A percentile compares a stretch with the other conserved stretches of the same genome.
Evolutionary conservation across 257 asterid genomes (phyloP).

Genomic region (Solanum pinnatisectum): DNA sequence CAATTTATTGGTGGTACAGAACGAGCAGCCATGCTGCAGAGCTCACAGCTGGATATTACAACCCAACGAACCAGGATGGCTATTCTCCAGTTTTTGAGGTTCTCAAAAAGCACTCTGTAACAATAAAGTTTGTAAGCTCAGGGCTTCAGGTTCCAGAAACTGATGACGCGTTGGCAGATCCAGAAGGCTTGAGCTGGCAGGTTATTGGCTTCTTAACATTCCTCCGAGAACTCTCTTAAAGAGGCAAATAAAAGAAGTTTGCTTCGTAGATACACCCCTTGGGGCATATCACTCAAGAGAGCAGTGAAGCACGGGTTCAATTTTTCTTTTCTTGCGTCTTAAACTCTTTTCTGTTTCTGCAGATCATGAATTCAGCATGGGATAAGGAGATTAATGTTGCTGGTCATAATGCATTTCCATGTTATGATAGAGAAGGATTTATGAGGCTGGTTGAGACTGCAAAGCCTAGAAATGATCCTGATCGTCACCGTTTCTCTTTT

Average conservation of each 20-base stretch:
- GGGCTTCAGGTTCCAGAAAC: constrained; percentile 34
- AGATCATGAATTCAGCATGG: constrained; percentile 66
- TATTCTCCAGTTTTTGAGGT: constrained; percentile 41
- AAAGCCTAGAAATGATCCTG: constrained; percentile 65
- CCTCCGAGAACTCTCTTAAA: neutral
- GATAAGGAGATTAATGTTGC: constrained; percentile 46
- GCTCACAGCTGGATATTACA: constrained; percentile 65
- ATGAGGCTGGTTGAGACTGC: constrained; percentile 42
- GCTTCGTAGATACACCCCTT: neutral
- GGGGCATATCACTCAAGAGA: neutral
- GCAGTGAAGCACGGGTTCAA: too few relatives aligned
- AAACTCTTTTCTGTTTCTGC: neutral
- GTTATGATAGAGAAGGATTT: constrained; percentile 46
- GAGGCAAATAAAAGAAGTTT: neutral
- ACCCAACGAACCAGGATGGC: constrained; percentile 56
- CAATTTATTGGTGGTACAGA: constrained; percentile 70
- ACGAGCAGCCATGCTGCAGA: constrained; percentile 71
- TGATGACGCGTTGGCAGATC: constrained; percentile 46
- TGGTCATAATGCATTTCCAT: constrained; percentile 47
- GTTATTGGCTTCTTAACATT: constrained; percentile 7
- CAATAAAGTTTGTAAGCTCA: constrained; percentile 32
- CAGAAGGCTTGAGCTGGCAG: constrained; percentile 67
- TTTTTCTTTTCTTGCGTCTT: neutral
- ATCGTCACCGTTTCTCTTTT: constrained; percentile 35
- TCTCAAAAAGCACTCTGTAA: constrained; percentile 42